Base-by-base conservation (phyloP, 225 moss, liverwort and hornwort species). In the Bryoerythrophyllum caledonicum region DNA sequence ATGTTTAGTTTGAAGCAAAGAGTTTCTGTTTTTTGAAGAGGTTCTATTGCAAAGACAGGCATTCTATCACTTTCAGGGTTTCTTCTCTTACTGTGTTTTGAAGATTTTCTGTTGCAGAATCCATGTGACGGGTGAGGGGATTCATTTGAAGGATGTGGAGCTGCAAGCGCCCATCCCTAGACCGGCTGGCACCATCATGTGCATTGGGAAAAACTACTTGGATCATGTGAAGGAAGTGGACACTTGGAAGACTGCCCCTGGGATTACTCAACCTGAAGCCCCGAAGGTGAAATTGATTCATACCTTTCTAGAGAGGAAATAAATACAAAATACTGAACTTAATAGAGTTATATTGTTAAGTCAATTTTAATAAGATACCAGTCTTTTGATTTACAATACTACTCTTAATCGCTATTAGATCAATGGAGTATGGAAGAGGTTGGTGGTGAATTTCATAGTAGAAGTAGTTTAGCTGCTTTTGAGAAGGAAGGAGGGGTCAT, bases 171-270 rank as follows among this genome's bases (percentile, higher is more conserved):
- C 96, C 48, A 89, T 96, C 34, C 93, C 93, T 21, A 87, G 85
- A 68, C 96, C 93, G 11, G 76, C 83, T 26, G 96, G 93, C 55
- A 85, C 89, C 32, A 92, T 96, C 75, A 93, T 96, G 93, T 96
- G 96, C 77, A 92, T 96, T 60, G 96, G 96, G 43, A 96, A 96
- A 79, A 96, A 96, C 75, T 96, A 93, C 67, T 74, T 93, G 60
- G 93, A 93, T 72, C 96, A 96, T 60, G 93, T 96, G 55, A 90
- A 96, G 82, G 96, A 96, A 91, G 90, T 96, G 59, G 95, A 96
- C 70, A 89, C 87, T n/a, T 93, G 91, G 90, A 87, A 87, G 71
- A 80, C 86, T 65, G 57, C 82, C 77, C 87, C 88, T 34, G 89
- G 85, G 51, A 96, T 90, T 63, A 80, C 84, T 13, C 74, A 81